Base-by-base conservation (phyloP, 352 stramenopile species). In the Globisporangium echinulatum region DNA sequence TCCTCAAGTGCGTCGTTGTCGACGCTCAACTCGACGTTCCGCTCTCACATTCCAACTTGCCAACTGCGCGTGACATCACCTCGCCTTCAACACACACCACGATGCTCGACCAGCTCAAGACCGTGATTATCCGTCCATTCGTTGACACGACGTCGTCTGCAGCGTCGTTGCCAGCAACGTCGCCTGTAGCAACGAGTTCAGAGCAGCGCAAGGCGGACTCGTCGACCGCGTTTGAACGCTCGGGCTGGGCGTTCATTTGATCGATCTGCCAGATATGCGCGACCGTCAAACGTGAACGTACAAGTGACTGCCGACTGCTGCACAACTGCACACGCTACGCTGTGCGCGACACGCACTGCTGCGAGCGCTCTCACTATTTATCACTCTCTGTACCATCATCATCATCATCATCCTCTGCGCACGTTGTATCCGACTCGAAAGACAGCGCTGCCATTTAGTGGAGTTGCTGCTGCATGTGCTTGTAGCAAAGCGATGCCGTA, bases 51-150 rank as follows among this genome's bases (percentile, higher is more conserved):
- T 33, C 25, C 25, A 33, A 33, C 25, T 33, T 33, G 25, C 25
- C 25, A 2, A 33, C 25, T 33, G 25, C 25, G 25, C 25, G 25
- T 33, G 2, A 33, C 25, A 33, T 33, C 25, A 33, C 25, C 2
- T 33, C 25, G 25, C 25, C 25, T 33, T 33, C 25, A n/a, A n/a
- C 25, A 33, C 25, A 33, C 25, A 2, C 13, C n/a, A 63, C 9
- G n/a, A 90, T 90, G 80, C 67, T 90, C 60, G 76, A 90, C 69
- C 76, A 87, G 62, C 68, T 90, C 64, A 90, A 90, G 75, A 75
- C 72, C 68, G 76, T 85, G 43, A 68, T 90, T 48, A 49, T 70
- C 9, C 66, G 68, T 54, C 67, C 74, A 8, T 52, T 74, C 54
- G 56, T 59, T 36, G 60, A 62, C 47, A 71, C 75, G 49, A 59